Percentiles rank a stretch among this genome's conserved stretches.
Evolutionary conservation across 179 eudicot genomes (phyloP).

Genomic region (Camellia oleifera): DNA sequence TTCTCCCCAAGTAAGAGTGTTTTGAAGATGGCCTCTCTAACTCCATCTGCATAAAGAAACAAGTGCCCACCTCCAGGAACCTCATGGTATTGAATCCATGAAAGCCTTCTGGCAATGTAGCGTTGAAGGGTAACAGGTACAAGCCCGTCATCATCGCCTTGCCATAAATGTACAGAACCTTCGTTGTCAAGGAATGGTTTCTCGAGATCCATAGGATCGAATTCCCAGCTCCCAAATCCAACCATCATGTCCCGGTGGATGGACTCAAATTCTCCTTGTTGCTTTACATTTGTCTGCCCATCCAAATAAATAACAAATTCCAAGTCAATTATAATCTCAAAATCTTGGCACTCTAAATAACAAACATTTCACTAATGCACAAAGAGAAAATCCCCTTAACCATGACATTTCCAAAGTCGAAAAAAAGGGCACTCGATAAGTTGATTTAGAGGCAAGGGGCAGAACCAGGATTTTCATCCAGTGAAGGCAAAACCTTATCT

Average conservation of each 20-base stretch:
- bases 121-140: slow-evolving; percentile 20
- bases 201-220: slow-evolving; percentile 18
- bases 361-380: not conserved
- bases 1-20: slow-evolving; percentile 19
- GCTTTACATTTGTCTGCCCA: not conserved
- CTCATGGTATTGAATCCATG: slow-evolving; percentile 25
- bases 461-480: no score
- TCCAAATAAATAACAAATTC: not conserved
- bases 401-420: slow-evolving; percentile 2
- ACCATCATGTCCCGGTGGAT: slow-evolving; percentile 12
- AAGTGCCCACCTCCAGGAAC: slow-evolving; percentile 17
- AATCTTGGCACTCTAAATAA: not conserved
- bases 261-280: slow-evolving; percentile 17
- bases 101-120: slow-evolving; percentile 17
- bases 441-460: not conserved
- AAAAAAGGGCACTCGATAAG: not conserved
- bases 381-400: not conserved
- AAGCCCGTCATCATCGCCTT: slow-evolving; percentile 16
- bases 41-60: slow-evolving; percentile 12
- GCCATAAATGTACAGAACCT: slow-evolving; percentile 23
- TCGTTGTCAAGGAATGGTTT: slow-evolving; percentile 8
- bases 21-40: slow-evolving; percentile 17
- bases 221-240: slow-evolving; percentile 27
- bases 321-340: not conserved
- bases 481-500: no score